phyloP scores from a whole-genome alignment of 2,329 filamentous ascomycete genomes.

The Fusarium tricinctum region DNA sequence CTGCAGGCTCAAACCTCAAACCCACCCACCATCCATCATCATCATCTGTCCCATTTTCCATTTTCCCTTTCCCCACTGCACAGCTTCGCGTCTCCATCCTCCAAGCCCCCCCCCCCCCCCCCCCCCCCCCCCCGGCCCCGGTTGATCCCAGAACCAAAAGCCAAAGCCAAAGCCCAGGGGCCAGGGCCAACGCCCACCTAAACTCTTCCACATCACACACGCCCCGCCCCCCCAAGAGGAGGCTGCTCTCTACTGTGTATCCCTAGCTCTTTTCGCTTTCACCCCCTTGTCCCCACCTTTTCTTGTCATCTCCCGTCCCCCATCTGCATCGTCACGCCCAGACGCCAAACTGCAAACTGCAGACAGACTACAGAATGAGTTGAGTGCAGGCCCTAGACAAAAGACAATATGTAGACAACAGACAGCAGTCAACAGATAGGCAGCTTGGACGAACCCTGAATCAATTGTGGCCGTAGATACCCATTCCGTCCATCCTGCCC shows the following conservation, averaged over 20 bases:
- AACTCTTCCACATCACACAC: slow-evolving; percentile 15
- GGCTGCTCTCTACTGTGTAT: slow-evolving; percentile 1
- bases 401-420: too few species aligned
- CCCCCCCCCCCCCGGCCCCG: slow-evolving; percentile 8
- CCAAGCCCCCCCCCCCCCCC: slow-evolving; percentile 17
- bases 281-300: slow-evolving; percentile 36
- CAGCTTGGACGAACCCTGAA: not conserved
- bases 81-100: slow-evolving; percentile 36
- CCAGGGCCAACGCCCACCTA: slow-evolving; percentile 3
- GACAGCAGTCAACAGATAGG: too few species aligned
- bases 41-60: slow-evolving; percentile 35
- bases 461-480: slow-evolving; percentile 24
- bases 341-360: slow-evolving; percentile 5
- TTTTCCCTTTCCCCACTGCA: slow-evolving; percentile 29
- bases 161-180: not conserved
- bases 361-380: too few species aligned
- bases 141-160: slow-evolving; percentile 22
- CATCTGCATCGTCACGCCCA: slow-evolving; percentile 39
- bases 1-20: slow-evolving; percentile 1
- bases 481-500: slow-evolving; percentile 20
- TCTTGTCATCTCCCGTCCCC: slow-evolving; percentile 46
- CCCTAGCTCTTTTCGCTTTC: not conserved
- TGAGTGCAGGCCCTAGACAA: not conserved
- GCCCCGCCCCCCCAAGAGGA: too few species aligned
- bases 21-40: slow-evolving; percentile 32